Percentiles rank a stretch among this genome's conserved stretches.
phyloP scores from a whole-genome alignment of 805 yeast genomes.

The Candida coleopterorum region DNA sequence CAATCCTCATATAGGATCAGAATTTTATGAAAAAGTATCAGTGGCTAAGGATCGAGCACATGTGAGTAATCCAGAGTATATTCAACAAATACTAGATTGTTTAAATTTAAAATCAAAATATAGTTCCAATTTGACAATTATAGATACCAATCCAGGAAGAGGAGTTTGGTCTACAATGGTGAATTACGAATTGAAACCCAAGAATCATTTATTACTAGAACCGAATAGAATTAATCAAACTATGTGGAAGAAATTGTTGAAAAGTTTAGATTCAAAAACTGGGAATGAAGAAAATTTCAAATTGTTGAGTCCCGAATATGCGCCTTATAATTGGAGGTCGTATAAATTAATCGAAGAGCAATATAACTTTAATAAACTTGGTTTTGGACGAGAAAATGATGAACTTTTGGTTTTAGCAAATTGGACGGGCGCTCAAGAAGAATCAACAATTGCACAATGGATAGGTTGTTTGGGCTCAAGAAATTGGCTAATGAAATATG shows the following conservation, averaged over 20 bases:
- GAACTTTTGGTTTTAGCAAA: conserved; percentile 57
- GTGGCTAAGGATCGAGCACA: conserved; percentile 1
- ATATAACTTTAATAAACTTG: background rate
- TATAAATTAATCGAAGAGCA: conserved; percentile 34
- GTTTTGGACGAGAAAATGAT: conserved; percentile 43
- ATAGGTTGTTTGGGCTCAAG: conserved; percentile 59
- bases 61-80: background rate
- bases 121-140: conserved; percentile 39
- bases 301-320: conserved; percentile 22
- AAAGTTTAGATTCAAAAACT: conserved; percentile 16
- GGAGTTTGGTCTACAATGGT: conserved; percentile 60
- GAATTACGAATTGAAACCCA: conserved; percentile 57
- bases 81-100: conserved; percentile 37
- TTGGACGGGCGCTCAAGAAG: conserved; percentile 50
- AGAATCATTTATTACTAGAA: conserved; percentile 61
- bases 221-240: conserved; percentile 26
- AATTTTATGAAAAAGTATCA: conserved; percentile 3
- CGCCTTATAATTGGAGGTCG: conserved; percentile 69
- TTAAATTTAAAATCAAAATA: conserved; percentile 37
- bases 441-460: conserved; percentile 72
- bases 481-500: conserved; percentile 70
- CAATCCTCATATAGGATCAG: background rate
- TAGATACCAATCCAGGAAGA: conserved; percentile 59
- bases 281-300: conserved; percentile 29
- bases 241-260: conserved; percentile 26